phyloP scores from a whole-genome alignment of 208 protist species.

The Acanthamoeba culbertsoni region DNA sequence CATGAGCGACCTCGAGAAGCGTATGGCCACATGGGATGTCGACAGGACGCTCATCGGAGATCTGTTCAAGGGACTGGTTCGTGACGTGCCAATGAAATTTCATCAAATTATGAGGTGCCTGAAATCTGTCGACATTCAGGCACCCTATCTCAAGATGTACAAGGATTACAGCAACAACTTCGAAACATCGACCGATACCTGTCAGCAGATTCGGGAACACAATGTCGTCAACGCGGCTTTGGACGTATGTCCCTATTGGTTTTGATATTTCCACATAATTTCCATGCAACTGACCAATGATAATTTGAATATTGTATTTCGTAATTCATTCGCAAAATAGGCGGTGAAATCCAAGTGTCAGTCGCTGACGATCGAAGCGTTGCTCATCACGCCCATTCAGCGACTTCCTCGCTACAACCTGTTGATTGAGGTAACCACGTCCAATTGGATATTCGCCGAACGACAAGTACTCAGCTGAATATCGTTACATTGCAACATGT shows the following conservation, averaged over 20 bases:
- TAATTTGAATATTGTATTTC: too few relatives aligned
- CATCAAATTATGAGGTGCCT: not conserved
- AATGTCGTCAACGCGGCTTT: not conserved
- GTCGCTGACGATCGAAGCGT: not conserved
- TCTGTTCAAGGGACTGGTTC: not conserved
- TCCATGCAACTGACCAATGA: too few relatives aligned
- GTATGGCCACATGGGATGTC: not conserved
- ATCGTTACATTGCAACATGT: not conserved
- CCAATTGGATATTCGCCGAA: not conserved
- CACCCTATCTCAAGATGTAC: slow-evolving; percentile 8
- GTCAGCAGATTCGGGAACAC: not conserved
- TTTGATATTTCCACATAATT: too few relatives aligned
- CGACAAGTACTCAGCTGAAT: not conserved
- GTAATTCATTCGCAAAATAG: not conserved
- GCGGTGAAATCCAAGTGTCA: not conserved
- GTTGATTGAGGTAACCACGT: not conserved
- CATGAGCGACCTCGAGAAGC: not conserved
- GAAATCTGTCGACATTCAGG: not conserved
- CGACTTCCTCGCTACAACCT: slow-evolving; percentile 26
- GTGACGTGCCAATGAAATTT: not conserved
- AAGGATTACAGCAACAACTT: slow-evolving; percentile 48
- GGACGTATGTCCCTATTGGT: not conserved
- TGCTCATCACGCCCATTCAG: slow-evolving; percentile 37
- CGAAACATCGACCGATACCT: not conserved
- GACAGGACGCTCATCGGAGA: not conserved